A percentile compares a stretch with the other conserved stretches of the same genome.
phyloP scores from a whole-genome alignment of 2,329 filamentous ascomycete genomes.

The Paraphoma sp. region DNA sequence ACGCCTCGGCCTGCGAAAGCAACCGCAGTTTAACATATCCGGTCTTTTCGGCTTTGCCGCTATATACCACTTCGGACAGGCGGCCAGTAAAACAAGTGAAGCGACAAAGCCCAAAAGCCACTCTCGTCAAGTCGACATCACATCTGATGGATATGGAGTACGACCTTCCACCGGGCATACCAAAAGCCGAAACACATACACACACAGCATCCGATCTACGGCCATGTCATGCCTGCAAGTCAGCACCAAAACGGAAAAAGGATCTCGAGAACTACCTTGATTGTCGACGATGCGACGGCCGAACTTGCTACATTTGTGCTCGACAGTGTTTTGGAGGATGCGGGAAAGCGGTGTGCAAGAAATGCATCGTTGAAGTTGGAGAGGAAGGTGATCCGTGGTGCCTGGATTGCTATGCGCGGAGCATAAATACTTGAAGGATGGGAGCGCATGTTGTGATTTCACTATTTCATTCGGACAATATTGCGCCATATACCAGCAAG shows the following conservation, averaged over 20 bases:
- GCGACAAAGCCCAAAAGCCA: constrained; percentile 28
- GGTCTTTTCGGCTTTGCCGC: constrained; percentile 7
- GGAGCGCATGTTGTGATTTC: too few species aligned
- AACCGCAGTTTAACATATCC: constrained; percentile 21
- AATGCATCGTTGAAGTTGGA: constrained; percentile 72
- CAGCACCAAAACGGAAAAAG: constrained; percentile 68
- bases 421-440: constrained; percentile 23
- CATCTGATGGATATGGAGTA: constrained; percentile 42
- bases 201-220: constrained; percentile 31
- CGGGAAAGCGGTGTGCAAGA: constrained; percentile 66
- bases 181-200: constrained; percentile 4
- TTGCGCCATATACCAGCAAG: too few species aligned
- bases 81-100: constrained; percentile 42
- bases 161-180: constrained; percentile 11
- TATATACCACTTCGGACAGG: constrained; percentile 21
- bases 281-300: constrained; percentile 66
- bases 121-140: constrained; percentile 35
- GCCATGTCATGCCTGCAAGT: constrained; percentile 72
- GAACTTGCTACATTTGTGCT: constrained; percentile 74
- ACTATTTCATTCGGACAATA: too few species aligned
- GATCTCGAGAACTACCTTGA: constrained; percentile 71
- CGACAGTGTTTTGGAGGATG: constrained; percentile 63
- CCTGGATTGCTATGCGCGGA: constrained; percentile 60
- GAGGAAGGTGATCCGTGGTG: constrained; percentile 71
- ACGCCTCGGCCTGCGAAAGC: constrained; percentile 18